Conservation (phyloP, 192 early-diverging fungal genomes). For the Entomortierella beljakovae region DNA sequence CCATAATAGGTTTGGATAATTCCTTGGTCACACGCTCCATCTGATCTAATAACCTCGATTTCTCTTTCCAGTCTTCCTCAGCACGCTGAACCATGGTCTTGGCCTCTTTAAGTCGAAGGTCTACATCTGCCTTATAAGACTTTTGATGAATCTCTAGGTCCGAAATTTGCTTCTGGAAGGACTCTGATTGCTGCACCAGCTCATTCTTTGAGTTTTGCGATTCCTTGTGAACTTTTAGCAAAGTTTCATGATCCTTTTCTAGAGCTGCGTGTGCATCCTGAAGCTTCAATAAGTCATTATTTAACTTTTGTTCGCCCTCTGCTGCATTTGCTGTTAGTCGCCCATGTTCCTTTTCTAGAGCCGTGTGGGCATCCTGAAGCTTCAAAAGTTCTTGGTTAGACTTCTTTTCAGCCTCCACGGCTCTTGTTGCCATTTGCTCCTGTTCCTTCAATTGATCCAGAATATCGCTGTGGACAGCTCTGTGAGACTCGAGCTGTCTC, state of each 20-base stretch:
- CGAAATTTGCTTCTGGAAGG: conserved; percentile 35
- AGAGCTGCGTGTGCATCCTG: conserved; percentile 5
- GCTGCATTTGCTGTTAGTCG: too few species aligned
- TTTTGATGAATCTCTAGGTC: conserved; percentile 39
- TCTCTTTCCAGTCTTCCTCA: conserved; percentile 49
- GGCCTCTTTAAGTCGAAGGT: conserved; percentile 39
- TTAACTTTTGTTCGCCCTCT: too few species aligned
- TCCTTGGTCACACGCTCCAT: conserved; percentile 28
- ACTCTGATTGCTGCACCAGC: conserved; percentile 29
- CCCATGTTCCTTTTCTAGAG: conserved; percentile 16
- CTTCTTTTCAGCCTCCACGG: conserved; percentile 7
- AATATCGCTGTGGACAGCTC: conserved; percentile 41
- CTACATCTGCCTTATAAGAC: conserved; percentile 36
- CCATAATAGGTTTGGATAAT: conserved; percentile 18
- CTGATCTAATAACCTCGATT: conserved; percentile 37
- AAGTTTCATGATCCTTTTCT: conserved; percentile 9
- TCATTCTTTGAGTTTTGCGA: conserved; percentile 22
- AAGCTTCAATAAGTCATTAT: conserved; percentile 10
- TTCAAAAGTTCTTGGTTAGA: conserved; percentile 8
- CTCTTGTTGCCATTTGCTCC: background rate
- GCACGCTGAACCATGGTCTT: conserved; percentile 45
- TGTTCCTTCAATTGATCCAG: conserved; percentile 35
- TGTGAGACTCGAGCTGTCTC: conserved; percentile 37
- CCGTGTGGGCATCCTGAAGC: conserved; percentile 3
- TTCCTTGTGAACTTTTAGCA: conserved; percentile 10